Conservation (phyloP, 2,329 filamentous ascomycete genomes). For the Thermomyces lanuginosus region DNA sequence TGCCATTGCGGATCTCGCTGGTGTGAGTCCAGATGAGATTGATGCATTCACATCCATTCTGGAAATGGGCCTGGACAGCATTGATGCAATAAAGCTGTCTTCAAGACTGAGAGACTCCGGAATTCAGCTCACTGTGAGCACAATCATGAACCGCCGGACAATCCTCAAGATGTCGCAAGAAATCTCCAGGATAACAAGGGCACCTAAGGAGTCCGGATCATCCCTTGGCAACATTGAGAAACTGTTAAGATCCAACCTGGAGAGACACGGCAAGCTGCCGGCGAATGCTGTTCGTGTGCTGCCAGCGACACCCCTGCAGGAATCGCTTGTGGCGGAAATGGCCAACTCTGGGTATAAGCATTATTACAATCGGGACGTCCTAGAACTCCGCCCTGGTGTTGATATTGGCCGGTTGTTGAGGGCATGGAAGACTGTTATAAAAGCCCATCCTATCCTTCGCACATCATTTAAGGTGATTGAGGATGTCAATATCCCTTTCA, state of each 20-base stretch:
- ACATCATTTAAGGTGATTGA: slow-evolving; percentile 55
- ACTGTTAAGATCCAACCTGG: slow-evolving; percentile 26
- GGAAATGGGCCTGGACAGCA: slow-evolving; percentile 76
- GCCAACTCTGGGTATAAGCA: slow-evolving; percentile 51
- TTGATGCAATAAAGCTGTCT: slow-evolving; percentile 74
- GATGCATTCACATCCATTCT: slow-evolving; percentile 50
- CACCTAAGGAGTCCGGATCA: slow-evolving; percentile 12
- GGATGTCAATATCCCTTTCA: slow-evolving; percentile 38
- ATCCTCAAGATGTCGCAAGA: slow-evolving; percentile 43
- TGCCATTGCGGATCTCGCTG: slow-evolving; percentile 49
- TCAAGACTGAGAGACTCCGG: slow-evolving; percentile 48
- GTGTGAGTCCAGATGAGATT: slow-evolving; percentile 36
- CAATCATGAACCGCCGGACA: slow-evolving; percentile 57
- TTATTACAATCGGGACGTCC: slow-evolving; percentile 75
- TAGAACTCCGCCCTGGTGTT: slow-evolving; percentile 41
- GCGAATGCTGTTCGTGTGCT: slow-evolving; percentile 42
- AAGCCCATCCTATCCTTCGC: slow-evolving; percentile 52
- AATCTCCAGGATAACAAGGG: too few species aligned
- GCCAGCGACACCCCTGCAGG: slow-evolving; percentile 69
- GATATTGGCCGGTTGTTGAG: slow-evolving; percentile 40
- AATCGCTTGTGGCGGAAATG: slow-evolving; percentile 75
- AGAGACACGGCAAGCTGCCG: slow-evolving; percentile 19
- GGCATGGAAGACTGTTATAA: slow-evolving; percentile 48
- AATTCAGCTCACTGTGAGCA: slow-evolving; percentile 51
- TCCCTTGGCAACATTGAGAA: slow-evolving; percentile 9